Conservation (phyloP, 2,329 filamentous ascomycete genomes). For the Hypomyces perniciosus region DNA sequence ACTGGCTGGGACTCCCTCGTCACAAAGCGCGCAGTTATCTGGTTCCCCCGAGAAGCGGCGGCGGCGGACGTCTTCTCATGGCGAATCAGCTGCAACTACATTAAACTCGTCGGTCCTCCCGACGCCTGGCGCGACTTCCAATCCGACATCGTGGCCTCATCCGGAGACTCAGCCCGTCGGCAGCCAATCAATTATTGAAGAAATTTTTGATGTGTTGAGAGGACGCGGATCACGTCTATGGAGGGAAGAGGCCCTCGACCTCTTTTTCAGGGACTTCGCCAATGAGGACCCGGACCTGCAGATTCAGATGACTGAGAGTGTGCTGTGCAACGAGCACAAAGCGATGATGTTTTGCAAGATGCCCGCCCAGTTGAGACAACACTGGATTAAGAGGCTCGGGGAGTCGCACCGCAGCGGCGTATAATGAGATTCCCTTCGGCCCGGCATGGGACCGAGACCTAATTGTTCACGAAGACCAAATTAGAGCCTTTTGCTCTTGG, state of each 20-base stretch:
- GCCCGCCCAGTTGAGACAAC: constrained; percentile 44
- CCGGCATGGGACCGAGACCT: not conserved
- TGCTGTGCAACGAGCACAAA: constrained; percentile 53
- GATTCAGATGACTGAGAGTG: constrained; percentile 53
- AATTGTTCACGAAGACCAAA: constrained; percentile 2
- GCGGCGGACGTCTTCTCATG: constrained; percentile 25
- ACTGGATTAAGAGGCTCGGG: constrained; percentile 50
- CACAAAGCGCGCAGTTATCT: constrained; percentile 27
- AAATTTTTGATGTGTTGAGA: constrained; percentile 36
- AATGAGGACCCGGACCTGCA: constrained; percentile 53
- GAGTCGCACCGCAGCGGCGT: constrained; percentile 32
- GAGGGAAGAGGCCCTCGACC: constrained; percentile 53
- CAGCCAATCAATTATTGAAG: constrained; percentile 26
- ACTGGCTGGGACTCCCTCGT: constrained; percentile 18
- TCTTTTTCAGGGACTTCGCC: constrained; percentile 53
- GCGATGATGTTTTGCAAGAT: constrained; percentile 59
- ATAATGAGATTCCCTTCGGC: not conserved
- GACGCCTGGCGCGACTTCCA: not conserved
- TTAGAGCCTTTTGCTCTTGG: constrained; percentile 4
- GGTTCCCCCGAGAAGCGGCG: constrained; percentile 29
- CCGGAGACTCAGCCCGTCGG: not conserved
- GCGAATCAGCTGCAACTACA: constrained; percentile 13
- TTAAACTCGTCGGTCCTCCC: constrained; percentile 26
- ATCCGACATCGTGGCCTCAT: constrained; percentile 1
- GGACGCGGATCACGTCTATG: constrained; percentile 38